Percentiles rank a stretch among this genome's conserved stretches.
These are phyloP conservation scores for Ilyonectria mors-panacis DNA, from an alignment of 2,329 filamentous ascomycete species.

Conservation along the genomic window DNA sequence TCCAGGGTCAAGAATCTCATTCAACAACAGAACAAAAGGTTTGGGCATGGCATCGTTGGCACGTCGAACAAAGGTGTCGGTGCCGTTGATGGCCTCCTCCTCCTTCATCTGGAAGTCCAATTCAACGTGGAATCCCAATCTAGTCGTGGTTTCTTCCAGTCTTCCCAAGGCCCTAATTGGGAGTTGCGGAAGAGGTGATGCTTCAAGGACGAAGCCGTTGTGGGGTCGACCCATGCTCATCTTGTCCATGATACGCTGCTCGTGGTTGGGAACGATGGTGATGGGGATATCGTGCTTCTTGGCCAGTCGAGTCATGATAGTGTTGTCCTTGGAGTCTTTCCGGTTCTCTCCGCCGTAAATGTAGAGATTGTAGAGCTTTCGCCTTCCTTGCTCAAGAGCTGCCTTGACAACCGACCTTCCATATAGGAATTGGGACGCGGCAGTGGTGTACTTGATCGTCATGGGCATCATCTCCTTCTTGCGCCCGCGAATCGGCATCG, in stretches of 20 bases:
- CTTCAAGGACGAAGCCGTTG: slow-evolving; percentile 90
- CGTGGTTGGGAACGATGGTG: slow-evolving; percentile 70
- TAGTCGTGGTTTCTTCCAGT: slow-evolving; percentile 60
- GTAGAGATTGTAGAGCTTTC: slow-evolving; percentile 89
- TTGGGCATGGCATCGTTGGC: slow-evolving; percentile 59
- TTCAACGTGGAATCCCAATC: slow-evolving; percentile 69
- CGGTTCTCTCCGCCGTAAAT: slow-evolving; percentile 75
- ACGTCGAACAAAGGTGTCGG: slow-evolving; percentile 62
- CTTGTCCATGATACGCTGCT: slow-evolving; percentile 82
- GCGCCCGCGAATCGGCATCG: slow-evolving; percentile 35
- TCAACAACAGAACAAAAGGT: slow-evolving; percentile 81
- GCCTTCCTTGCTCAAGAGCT: slow-evolving; percentile 75
- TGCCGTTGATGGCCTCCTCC: slow-evolving; percentile 81
- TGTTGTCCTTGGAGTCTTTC: slow-evolving; percentile 63
- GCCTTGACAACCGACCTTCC: slow-evolving; percentile 86
- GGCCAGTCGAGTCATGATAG: slow-evolving; percentile 63
- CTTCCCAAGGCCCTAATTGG: slow-evolving; percentile 73
- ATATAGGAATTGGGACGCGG: slow-evolving; percentile 93
- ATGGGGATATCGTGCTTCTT: slow-evolving; percentile 66
- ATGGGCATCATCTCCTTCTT: slow-evolving; percentile 55
- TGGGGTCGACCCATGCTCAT: slow-evolving; percentile 88
- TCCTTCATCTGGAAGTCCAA: slow-evolving; percentile 80
- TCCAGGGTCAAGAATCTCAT: slow-evolving; percentile 86
- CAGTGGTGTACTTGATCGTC: slow-evolving; percentile 76
- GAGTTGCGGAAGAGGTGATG: slow-evolving; percentile 83